Evolutionary conservation across 163 green algal species (phyloP).

Genomic region (Coccomyxa subellipsoidea): DNA sequence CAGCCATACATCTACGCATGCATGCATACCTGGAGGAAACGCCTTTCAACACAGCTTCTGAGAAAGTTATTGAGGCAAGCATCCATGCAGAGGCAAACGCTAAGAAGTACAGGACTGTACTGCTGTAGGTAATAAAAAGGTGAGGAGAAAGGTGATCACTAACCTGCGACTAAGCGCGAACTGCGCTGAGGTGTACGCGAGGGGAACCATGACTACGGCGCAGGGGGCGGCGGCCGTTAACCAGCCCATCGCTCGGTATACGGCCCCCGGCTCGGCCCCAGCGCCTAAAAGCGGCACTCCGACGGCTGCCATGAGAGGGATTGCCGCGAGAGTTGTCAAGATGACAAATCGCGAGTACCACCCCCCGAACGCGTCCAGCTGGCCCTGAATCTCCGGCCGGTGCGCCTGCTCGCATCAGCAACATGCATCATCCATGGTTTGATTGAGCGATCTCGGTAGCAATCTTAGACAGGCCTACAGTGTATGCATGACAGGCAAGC

Average conservation of each 20-base stretch:
- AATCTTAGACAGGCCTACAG: too few species aligned
- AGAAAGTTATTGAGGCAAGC: too few species aligned
- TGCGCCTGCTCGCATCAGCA: slow-evolving; percentile 33
- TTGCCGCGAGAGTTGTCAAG: slow-evolving; percentile 45
- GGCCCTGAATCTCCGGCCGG: slow-evolving; percentile 65
- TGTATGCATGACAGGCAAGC: too few species aligned
- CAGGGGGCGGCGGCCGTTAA: slow-evolving; percentile 93
- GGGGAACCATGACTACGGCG: slow-evolving; percentile 86
- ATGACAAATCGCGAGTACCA: slow-evolving; percentile 83
- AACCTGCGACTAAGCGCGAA: neutral
- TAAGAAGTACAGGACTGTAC: too few species aligned
- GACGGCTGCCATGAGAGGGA: slow-evolving; percentile 55
- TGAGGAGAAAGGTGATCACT: too few species aligned
- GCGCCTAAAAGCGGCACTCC: slow-evolving; percentile 63
- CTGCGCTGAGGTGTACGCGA: slow-evolving; percentile 74
- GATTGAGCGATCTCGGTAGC: too few species aligned
- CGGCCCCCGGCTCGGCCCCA: slow-evolving; percentile 45
- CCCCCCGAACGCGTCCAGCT: slow-evolving; percentile 73
- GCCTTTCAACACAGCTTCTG: too few species aligned
- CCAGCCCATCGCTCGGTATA: slow-evolving; percentile 91
- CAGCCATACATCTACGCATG: neutral
- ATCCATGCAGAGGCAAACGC: too few species aligned
- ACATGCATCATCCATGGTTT: too few species aligned
- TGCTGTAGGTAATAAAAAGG: too few species aligned
- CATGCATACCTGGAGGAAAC: too few species aligned